Evolutionary conservation across 2,329 filamentous ascomycete genomes (phyloP).

Genomic region (Exophiala spinifera): DNA sequence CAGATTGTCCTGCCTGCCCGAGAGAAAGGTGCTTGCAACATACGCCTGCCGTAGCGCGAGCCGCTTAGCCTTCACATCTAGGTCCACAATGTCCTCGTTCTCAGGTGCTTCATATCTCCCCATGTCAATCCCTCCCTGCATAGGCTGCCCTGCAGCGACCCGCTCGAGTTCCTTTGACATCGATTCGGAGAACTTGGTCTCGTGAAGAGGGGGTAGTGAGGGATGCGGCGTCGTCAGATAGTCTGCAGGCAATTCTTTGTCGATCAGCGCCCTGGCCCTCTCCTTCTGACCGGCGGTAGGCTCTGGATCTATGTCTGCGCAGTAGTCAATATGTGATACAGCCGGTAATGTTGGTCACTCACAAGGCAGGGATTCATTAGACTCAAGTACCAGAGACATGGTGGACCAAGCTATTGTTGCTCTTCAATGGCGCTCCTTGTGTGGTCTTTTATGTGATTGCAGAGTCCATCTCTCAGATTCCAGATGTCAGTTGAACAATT

Average conservation of each 20-base stretch:
- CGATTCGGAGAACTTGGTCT: conserved; percentile 61
- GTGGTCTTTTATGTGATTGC: background rate
- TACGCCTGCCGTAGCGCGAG: conserved; percentile 55
- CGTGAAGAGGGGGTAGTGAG: conserved; percentile 53
- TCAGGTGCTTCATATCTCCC: conserved; percentile 79
- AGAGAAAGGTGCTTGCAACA: conserved; percentile 57
- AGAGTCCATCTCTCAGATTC: background rate
- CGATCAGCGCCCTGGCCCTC: conserved; percentile 67
- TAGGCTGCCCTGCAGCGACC: conserved; percentile 57
- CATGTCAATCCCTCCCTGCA: conserved; percentile 66
- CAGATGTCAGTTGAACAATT: no score
- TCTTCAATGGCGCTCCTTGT: conserved; percentile 3
- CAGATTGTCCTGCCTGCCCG: conserved; percentile 59
- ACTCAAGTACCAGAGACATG: conserved; percentile 67
- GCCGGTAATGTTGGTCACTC: conserved; percentile 4
- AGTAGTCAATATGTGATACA: conserved; percentile 18
- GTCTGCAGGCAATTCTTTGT: conserved; percentile 58
- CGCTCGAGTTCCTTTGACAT: conserved; percentile 67
- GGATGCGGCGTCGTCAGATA: conserved; percentile 54
- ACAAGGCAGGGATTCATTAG: conserved; percentile 56
- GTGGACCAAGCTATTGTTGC: conserved; percentile 20
- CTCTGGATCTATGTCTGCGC: conserved; percentile 73
- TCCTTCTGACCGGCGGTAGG: conserved; percentile 60
- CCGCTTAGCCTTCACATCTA: conserved; percentile 45
- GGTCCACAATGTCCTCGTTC: conserved; percentile 42